Evolutionary conservation across 2,329 filamentous ascomycete genomes (phyloP), one percentile per base, ranked within the genome.

Genomic region (Hypocreales sp.): DNA sequence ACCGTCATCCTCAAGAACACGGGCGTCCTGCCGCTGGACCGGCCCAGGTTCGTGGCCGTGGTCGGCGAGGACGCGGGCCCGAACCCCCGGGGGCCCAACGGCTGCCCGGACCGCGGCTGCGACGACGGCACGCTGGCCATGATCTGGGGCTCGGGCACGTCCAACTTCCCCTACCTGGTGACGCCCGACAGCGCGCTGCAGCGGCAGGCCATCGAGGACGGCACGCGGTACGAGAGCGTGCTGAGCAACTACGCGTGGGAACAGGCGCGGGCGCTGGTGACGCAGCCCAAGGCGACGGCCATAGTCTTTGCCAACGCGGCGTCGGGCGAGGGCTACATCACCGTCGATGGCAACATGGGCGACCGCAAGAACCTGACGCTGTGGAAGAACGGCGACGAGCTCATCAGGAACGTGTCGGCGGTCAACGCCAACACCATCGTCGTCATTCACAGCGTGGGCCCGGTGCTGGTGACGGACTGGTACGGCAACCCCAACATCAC

Each of bases 311-410:
- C 81, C 44, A 93, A 93, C 39, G 75, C 84, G 10, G 67, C 86
- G 46, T 70, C 78, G 4, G 87, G 87, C 28, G 90, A 95, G 54
- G 84, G 82, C 5, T 94, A 71, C 55, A 83, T 95, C 44, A 65
- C 56, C 16, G 69, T 92, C 2, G 87, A 86, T 35, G 78, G 72
- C 29, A 94, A 94, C 48, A 60, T 65, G 32, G 90, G 90, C 31
- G 87, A 95, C 50, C 77, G 90, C 28, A 84, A 86, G 44, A 94
- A 98, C 55, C 62, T 98, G 20, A 93, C 84, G 0, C 61, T 93
- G 1, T 95, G 87, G 87, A 64, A 76, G 33, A 67, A 74, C 32
- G 86, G 82, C 22, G 83, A 95, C 28, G 63, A 67, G 1, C 56
- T 95, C 30, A 79, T 95, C 53, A 67, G 79, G 52, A 83, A 79